Base-by-base conservation (phyloP, 2,329 filamentous ascomycete genomes). In the Colletotrichum magnum region DNA sequence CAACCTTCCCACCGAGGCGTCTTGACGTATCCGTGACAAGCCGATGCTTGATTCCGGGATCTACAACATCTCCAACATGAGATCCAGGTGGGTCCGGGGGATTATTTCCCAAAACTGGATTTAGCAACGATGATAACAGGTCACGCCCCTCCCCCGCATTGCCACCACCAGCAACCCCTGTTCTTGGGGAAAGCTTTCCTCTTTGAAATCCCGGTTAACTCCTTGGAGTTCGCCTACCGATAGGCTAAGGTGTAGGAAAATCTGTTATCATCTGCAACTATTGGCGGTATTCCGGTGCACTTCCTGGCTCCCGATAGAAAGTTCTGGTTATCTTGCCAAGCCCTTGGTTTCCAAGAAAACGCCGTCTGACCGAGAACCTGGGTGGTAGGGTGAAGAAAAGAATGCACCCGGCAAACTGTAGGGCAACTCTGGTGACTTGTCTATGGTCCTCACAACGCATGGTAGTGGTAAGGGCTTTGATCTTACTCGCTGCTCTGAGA, bases 71-170 rank as follows among this genome's bases (percentile, higher is more conserved):
- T 53, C 48, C 26, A 32, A 39, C 28, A 26, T 24, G 59, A 24
- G 36, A 18, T 21, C 48, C 26, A n/a, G 7, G 28, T 32, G 28
- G 41, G 18, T 15, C 18, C 43, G 16, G 61, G 61, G 61, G 43
- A 63, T 64, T n/a, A 41, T 52, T 64, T 64, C 26, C 51, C 43
- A 64, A 50, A 21, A 28, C 32, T 57, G 41, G 51, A 58, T 50
- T 48, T 63, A 21, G 51, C 39, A 47, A 39, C 51, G 39, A 24
- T 21, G 59, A 63, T 54, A 53, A 48, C 26, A 63, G 41, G 47
- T 56, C 50, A n/a, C 15, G 59, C 18, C 41, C 59, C 39, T 63
- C 59, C 59, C 59, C 59, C 59, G 59, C 59, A 63, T 62, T 16
- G 24, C 56, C 16, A 6, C 56, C 43, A 58, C 21, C 41, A 12